These are phyloP conservation scores for Jaminaea rosea DNA, from an alignment of 1,284 basidiomycete species.

Conservation along the genomic window DNA sequence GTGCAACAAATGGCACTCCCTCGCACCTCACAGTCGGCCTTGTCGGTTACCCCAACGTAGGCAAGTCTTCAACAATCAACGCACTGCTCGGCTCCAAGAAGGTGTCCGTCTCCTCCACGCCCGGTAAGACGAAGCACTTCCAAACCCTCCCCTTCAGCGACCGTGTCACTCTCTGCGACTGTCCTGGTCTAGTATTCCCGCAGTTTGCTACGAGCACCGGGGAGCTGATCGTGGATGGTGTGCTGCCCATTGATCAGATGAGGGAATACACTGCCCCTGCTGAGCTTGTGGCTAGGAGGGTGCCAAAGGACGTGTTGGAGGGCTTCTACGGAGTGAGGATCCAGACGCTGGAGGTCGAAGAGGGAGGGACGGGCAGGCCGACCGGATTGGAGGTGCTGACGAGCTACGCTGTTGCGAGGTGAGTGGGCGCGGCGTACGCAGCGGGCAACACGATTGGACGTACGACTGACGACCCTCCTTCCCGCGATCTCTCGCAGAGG, in stretches of 20 bases:
- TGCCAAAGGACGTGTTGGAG: conserved; percentile 79
- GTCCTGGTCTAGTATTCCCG: conserved; percentile 95
- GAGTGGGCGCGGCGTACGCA: no score
- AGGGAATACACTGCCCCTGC: conserved; percentile 84
- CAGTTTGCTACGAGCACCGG: conserved; percentile 68
- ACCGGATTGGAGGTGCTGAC: conserved; percentile 76
- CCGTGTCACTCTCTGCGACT: conserved; percentile 86
- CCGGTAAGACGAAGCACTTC: conserved; percentile 94
- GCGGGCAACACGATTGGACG: no score
- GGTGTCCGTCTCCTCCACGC: conserved; percentile 45
- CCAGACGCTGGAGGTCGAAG: conserved; percentile 61
- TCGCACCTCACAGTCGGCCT: conserved; percentile 58
- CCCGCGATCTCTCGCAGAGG: no score
- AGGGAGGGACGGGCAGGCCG: conserved; percentile 71
- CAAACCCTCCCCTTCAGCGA: conserved; percentile 91
- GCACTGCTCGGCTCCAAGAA: conserved; percentile 46
- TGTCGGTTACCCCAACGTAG: conserved; percentile 59
- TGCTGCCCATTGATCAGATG: conserved; percentile 95
- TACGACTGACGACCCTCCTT: no score
- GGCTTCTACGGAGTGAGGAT: conserved; percentile 80
- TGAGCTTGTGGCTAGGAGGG: conserved; percentile 67
- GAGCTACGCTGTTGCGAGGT: conserved; percentile 68
- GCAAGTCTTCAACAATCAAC: conserved; percentile 47
- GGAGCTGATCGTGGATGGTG: conserved; percentile 90
- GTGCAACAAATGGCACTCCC: conserved; percentile 21